Conservation (phyloP, 2,329 filamentous ascomycete genomes). For the Colletotrichum liaoningense region DNA sequence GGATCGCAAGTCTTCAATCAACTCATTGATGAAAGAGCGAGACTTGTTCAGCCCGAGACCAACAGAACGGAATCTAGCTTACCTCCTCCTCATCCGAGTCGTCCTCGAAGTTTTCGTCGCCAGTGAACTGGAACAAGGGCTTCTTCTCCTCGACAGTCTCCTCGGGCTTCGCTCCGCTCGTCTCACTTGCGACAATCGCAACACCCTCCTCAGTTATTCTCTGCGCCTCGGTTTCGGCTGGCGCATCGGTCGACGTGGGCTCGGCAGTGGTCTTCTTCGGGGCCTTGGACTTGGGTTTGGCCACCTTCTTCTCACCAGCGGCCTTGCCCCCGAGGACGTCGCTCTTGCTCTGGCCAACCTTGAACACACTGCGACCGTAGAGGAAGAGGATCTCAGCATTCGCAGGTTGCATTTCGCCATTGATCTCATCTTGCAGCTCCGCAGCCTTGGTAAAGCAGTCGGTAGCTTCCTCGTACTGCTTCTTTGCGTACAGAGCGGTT, state of each 20-base stretch:
- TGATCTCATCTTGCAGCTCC: constrained; percentile 89
- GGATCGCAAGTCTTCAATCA: background rate
- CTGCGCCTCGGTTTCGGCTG: constrained; percentile 51
- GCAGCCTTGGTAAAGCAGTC: constrained; percentile 91
- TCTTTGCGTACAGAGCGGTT: constrained; percentile 86
- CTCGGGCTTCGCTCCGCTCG: constrained; percentile 52
- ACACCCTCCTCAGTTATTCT: constrained; percentile 59
- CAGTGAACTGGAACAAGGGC: constrained; percentile 89
- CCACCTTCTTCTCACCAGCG: constrained; percentile 61
- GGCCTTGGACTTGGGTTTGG: constrained; percentile 46
- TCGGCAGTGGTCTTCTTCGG: constrained; percentile 48
- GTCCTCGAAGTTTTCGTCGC: constrained; percentile 93
- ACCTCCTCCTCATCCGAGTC: constrained; percentile 81
- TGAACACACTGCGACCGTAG: constrained; percentile 94
- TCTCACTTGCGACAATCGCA: constrained; percentile 55
- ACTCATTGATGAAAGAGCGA: background rate
- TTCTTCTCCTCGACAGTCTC: constrained; percentile 68
- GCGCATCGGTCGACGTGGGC: constrained; percentile 45
- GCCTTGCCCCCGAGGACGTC: constrained; percentile 92
- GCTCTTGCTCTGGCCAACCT: constrained; percentile 92
- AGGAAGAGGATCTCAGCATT: constrained; percentile 96
- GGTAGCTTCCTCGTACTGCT: constrained; percentile 86
- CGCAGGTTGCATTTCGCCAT: constrained; percentile 89
- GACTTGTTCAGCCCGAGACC: background rate
- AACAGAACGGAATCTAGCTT: constrained; percentile 40